Evolutionary conservation across 2,329 filamentous ascomycete genomes (phyloP).

Genomic region (Trichoderma sp.): DNA sequence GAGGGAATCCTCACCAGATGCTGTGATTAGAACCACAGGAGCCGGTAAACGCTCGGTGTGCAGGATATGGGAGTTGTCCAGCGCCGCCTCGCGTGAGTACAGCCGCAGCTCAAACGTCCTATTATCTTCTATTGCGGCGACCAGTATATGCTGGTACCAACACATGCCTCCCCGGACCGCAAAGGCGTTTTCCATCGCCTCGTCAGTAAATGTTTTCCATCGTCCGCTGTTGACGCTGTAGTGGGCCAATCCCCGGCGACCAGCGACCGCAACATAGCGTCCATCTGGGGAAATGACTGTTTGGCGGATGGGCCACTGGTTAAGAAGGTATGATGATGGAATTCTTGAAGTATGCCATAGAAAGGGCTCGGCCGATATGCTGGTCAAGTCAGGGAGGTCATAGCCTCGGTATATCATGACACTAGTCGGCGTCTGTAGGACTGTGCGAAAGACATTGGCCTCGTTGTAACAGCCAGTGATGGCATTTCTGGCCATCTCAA

Average conservation of each 20-base stretch:
- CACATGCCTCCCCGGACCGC: slow-evolving; percentile 94
- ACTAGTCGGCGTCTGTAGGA: slow-evolving; percentile 83
- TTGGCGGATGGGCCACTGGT: slow-evolving; percentile 90
- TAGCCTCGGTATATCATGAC: slow-evolving; percentile 93
- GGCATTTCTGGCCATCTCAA: slow-evolving; percentile 94
- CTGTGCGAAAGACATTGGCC: slow-evolving; percentile 83
- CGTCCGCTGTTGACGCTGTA: slow-evolving; percentile 92
- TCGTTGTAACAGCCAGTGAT: slow-evolving; percentile 88
- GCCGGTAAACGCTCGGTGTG: slow-evolving; percentile 76
- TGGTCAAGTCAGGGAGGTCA: slow-evolving; percentile 84
- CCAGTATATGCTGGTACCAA: slow-evolving; percentile 94
- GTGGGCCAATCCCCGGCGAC: slow-evolving; percentile 84
- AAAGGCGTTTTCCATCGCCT: slow-evolving; percentile 82
- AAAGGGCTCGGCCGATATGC: slow-evolving; percentile 86
- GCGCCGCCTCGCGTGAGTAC: slow-evolving; percentile 79
- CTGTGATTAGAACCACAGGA: slow-evolving; percentile 84
- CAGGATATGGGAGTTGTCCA: slow-evolving; percentile 71
- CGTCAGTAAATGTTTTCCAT: slow-evolving; percentile 91
- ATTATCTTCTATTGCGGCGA: slow-evolving; percentile 87
- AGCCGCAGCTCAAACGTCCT: slow-evolving; percentile 83
- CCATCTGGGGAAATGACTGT: slow-evolving; percentile 89
- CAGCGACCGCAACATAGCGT: slow-evolving; percentile 94
- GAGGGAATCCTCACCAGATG: slow-evolving; percentile 89
- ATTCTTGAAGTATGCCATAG: slow-evolving; percentile 94
- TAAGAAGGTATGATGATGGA: slow-evolving; percentile 77